Percentiles rank a stretch among this genome's conserved stretches.
Conservation (phyloP, 2,329 filamentous ascomycete genomes). For the Hirsutella rhossiliensis region DNA sequence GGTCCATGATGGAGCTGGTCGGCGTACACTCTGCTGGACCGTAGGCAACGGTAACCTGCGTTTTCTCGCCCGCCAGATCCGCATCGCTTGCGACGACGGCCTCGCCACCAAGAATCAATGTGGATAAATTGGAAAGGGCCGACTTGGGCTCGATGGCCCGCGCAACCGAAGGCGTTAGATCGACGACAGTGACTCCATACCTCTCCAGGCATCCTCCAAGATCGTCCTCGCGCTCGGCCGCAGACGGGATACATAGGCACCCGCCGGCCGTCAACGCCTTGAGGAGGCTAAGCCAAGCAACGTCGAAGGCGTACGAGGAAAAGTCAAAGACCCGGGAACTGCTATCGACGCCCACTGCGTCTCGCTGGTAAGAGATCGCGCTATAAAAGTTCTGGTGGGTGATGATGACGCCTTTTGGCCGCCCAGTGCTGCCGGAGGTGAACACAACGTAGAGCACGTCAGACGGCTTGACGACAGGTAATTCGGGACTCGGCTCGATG, state of each 20-base stretch:
- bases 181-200: slow-evolving; percentile 4
- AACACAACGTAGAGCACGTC: slow-evolving; percentile 11
- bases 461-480: slow-evolving; percentile 2
- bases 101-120: slow-evolving; percentile 8
- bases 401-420: slow-evolving; percentile 12
- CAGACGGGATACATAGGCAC: slow-evolving; percentile 6
- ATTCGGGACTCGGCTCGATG: not conserved
- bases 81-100: slow-evolving; percentile 3
- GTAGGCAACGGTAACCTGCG: slow-evolving; percentile 2
- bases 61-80: slow-evolving; percentile 4
- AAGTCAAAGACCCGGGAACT: slow-evolving; percentile 6
- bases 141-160: slow-evolving; percentile 3
- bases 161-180: slow-evolving; percentile 9
- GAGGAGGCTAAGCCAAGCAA: slow-evolving; percentile 1
- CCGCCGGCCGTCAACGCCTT: slow-evolving; percentile 1
- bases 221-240: slow-evolving; percentile 4
- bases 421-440: slow-evolving; percentile 14
- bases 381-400: slow-evolving; percentile 8
- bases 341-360: not conserved
- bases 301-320: slow-evolving; percentile 7
- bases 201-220: slow-evolving; percentile 3
- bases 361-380: slow-evolving; percentile 3
- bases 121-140: slow-evolving; percentile 4
- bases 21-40: slow-evolving; percentile 1
- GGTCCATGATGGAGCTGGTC: not conserved